A percentile compares a stretch with the other conserved stretches of the same genome.
Evolutionary conservation across 306 rosid genomes (phyloP).

Genomic region (Quercus wislizeni): DNA sequence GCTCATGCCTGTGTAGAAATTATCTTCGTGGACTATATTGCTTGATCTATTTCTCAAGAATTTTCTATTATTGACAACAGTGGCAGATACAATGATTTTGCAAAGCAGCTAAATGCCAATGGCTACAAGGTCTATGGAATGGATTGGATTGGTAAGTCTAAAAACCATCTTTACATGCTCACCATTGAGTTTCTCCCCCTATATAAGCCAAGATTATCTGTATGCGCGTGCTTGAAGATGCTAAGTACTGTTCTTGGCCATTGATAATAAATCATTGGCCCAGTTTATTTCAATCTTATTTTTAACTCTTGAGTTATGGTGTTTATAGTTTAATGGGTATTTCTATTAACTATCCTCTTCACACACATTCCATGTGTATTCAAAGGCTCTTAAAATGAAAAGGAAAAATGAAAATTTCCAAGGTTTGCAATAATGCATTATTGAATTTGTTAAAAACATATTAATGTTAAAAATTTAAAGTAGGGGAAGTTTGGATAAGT

Average conservation of each 20-base stretch:
- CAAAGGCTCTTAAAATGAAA: too few species aligned
- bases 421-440: too few species aligned
- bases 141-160: constrained; percentile 93
- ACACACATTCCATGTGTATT: too few species aligned
- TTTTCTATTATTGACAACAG: constrained; percentile 40
- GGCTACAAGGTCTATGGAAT: constrained; percentile 89
- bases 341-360: too few species aligned
- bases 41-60: constrained; percentile 13
- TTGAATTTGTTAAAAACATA: too few species aligned
- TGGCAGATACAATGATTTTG: constrained; percentile 75
- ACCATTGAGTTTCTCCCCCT: neutral
- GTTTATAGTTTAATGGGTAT: neutral
- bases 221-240: neutral
- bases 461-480: too few species aligned
- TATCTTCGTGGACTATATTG: constrained; percentile 1
- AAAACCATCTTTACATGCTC: neutral
- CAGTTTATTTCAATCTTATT: neutral
- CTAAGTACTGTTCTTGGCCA: neutral
- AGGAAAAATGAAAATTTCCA: too few species aligned
- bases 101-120: constrained; percentile 73
- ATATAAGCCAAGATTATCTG: neutral
- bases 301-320: neutral
- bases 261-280: neutral
- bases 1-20: neutral
- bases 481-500: too few species aligned